Percentiles rank a stretch among this genome's conserved stretches.
Conservation (phyloP, 345 rosid species). For the Microthlaspi erraticum region DNA sequence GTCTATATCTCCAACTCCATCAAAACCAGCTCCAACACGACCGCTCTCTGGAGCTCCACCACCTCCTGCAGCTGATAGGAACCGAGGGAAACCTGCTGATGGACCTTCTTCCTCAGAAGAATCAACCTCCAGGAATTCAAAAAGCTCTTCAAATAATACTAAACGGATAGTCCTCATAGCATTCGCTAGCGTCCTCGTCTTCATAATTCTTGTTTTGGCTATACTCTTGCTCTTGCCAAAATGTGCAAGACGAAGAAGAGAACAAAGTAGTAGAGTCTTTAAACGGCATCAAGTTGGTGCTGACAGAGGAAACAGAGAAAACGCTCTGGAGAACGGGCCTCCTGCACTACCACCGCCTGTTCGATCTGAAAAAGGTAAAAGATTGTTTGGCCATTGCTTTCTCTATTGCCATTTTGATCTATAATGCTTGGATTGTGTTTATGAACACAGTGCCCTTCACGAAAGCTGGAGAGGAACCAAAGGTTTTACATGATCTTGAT, state of each 20-base stretch:
- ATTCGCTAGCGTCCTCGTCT: conserved; percentile 64
- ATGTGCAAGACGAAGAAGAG: conserved; percentile 58
- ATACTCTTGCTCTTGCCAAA: conserved; percentile 62
- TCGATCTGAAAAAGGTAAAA: conserved; percentile 70
- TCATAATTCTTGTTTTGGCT: conserved; percentile 62
- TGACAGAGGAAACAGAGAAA: conserved; percentile 69
- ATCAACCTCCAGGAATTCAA: conserved; percentile 48
- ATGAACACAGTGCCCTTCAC: conserved; percentile 57
- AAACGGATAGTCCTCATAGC: conserved; percentile 76
- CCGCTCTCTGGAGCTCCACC: conserved; percentile 53
- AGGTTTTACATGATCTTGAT: conserved; percentile 54
- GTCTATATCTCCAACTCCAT: conserved; percentile 56
- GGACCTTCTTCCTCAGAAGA: conserved; percentile 64
- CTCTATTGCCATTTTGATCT: neutral
- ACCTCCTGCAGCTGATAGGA: conserved; percentile 50
- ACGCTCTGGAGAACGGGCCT: conserved; percentile 52
- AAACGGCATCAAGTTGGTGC: conserved; percentile 75
- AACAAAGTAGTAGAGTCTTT: conserved; percentile 53
- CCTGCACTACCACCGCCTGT: conserved; percentile 51
- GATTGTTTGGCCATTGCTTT: conserved; percentile 23
- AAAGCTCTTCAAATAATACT: conserved; percentile 51
- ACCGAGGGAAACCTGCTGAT: conserved; percentile 59
- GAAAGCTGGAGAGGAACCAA: conserved; percentile 56
- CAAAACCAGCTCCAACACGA: conserved; percentile 47
- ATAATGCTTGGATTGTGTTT: conserved; percentile 25